These are phyloP conservation scores for Hydrangea macrophylla DNA, from an alignment of 148 eudicot species.

Conservation along the genomic window DNA sequence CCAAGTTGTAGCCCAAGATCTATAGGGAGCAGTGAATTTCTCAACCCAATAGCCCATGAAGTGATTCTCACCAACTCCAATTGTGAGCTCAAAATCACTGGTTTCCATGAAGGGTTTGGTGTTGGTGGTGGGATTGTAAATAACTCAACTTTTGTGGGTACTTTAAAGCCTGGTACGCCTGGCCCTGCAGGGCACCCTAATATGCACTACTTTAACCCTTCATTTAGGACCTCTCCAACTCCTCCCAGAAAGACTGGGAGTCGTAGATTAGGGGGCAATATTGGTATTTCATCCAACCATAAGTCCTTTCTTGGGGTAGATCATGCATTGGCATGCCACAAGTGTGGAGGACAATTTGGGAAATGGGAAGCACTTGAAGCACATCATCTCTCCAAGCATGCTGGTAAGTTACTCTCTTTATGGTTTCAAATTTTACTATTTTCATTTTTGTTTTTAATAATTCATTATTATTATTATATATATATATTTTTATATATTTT, in stretches of 20 bases:
- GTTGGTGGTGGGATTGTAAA: conserved; percentile 20
- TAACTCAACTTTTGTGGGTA: conserved; percentile 52
- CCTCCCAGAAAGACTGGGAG: conserved; percentile 33
- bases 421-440: too few species aligned
- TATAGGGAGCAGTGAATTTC: too few species aligned
- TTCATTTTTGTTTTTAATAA: neutral
- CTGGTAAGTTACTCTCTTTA: conserved; percentile 46
- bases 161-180: conserved; percentile 69
- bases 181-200: conserved; percentile 68
- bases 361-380: conserved; percentile 79
- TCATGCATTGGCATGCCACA: conserved; percentile 48
- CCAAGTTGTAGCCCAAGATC: conserved; percentile 79
- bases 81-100: conserved; percentile 60
- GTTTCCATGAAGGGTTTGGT: conserved; percentile 25
- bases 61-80: too few species aligned
- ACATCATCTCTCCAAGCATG: conserved; percentile 78
- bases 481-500: too few species aligned
- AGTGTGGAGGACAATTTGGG: conserved; percentile 64
- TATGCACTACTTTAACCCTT: conserved; percentile 51
- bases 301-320: conserved; percentile 47
- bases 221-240: conserved; percentile 14
- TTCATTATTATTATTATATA: too few species aligned
- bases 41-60: too few species aligned
- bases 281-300: conserved; percentile 28
- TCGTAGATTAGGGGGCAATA: conserved; percentile 7